Evolutionary conservation across 352 stramenopile genomes (phyloP).

Genomic region (Globisporangium spinosum): DNA sequence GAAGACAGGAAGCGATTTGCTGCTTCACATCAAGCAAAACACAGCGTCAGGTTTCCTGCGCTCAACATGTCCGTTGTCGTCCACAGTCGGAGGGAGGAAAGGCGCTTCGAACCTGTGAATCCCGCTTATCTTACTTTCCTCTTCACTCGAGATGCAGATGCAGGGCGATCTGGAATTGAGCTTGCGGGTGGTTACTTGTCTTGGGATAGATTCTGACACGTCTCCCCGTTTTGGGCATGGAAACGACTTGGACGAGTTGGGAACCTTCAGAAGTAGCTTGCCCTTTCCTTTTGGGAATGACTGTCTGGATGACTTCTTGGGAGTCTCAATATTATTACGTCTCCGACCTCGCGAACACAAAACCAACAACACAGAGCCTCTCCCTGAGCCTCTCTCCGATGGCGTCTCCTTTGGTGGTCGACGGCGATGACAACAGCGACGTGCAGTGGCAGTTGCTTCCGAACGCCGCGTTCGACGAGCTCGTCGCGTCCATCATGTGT

Average conservation of each 20-base stretch:
- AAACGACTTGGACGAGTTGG: not conserved
- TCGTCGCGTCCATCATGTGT: slow-evolving; percentile 22
- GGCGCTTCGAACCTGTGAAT: not conserved
- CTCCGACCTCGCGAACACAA: not conserved
- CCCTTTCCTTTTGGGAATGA: too few species aligned
- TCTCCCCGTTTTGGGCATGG: not conserved
- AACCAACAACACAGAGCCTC: not conserved
- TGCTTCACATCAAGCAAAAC: not conserved
- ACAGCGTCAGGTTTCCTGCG: not conserved
- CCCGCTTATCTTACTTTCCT: not conserved
- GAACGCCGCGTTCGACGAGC: slow-evolving; percentile 17
- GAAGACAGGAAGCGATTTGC: not conserved
- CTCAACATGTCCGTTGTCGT: not conserved
- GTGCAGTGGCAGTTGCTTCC: slow-evolving; percentile 14
- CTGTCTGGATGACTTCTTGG: too few species aligned
- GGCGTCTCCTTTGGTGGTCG: not conserved
- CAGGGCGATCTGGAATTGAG: not conserved
- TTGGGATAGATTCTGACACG: not conserved
- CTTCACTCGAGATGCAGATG: not conserved
- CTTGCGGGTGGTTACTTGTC: not conserved
- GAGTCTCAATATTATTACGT: not conserved
- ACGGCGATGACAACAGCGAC: not conserved
- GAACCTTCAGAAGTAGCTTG: not conserved
- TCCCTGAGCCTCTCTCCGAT: not conserved
- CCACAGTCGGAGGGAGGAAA: not conserved